Evolutionary conservation across 2,329 filamentous ascomycete genomes (phyloP), one percentile per base, ranked within the genome.

Genomic region (Knufia fluminis): DNA sequence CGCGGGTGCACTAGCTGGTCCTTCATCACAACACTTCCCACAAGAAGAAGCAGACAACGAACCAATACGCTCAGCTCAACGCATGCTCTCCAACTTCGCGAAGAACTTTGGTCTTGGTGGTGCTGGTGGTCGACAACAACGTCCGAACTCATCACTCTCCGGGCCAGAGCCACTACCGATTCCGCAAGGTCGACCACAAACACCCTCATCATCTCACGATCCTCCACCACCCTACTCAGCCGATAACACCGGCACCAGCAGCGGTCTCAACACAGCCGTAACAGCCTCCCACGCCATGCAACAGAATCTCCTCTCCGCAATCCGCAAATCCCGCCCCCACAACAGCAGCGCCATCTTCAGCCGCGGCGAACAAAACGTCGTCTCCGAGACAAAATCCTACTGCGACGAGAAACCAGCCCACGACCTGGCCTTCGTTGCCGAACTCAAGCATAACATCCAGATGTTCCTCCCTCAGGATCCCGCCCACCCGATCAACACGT

Each of bases 381-480:
- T 95, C 57, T 85, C 85, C 61, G 89, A 95, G 65, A 85, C 87
- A 58, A 79, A 83, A 33, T 85, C 85, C 0, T 95, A 95, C 68
- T 96, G 90, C 65, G 90, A 96, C 68, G 77, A 80, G 57, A 83
- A 73, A 20, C 80, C 85, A 1, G 80, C 79, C 1, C 80, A 89
- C 50, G 82, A 94, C 65, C 79, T 95, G 9, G 72, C 72, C 14
- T 83, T 84, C 60, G 75, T 81, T 10, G 83, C 83, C 3, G 80
- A 86, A 40, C 78, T 86, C 2, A 77, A 80, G 2, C 81, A 82
- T 43, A 79, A 83, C 3, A 83, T 90, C 66, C 82, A 84, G 52
- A 75, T 94, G 31, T 91, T 88, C 61, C 69, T 90, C 14, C 72
- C 78, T 14, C 55, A 56, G 16, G 82, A 75, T 46, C 68, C 72